Conservation (phyloP, 192 early-diverging fungal species). For the Spinellus fusiger region DNA sequence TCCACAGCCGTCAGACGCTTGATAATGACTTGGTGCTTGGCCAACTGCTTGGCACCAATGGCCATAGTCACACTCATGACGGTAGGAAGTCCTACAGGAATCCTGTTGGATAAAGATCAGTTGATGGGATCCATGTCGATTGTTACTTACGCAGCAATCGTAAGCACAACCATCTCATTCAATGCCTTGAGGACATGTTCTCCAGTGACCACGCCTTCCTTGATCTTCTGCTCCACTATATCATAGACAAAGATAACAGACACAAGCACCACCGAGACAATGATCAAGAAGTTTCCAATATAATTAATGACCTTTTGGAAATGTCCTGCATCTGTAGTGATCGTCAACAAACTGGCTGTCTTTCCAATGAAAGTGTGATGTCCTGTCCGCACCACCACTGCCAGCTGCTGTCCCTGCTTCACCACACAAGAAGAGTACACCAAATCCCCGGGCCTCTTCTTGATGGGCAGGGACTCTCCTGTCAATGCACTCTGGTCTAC, state of each 20-base stretch:
- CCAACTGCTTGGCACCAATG: slow-evolving; percentile 67
- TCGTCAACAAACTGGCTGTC: slow-evolving; percentile 63
- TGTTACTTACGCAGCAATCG: slow-evolving; percentile 55
- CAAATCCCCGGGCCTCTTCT: slow-evolving; percentile 48
- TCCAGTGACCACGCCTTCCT: slow-evolving; percentile 37
- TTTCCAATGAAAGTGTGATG: slow-evolving; percentile 68
- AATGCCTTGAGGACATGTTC: slow-evolving; percentile 51
- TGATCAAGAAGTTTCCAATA: slow-evolving; percentile 74
- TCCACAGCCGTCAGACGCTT: slow-evolving; percentile 78
- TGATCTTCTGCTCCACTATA: slow-evolving; percentile 25
- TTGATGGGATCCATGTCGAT: not conserved
- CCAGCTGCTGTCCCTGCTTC: slow-evolving; percentile 71
- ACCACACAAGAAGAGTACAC: slow-evolving; percentile 67
- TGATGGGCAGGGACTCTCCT: slow-evolving; percentile 66
- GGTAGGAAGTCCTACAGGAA: slow-evolving; percentile 75
- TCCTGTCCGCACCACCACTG: slow-evolving; percentile 66
- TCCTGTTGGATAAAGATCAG: slow-evolving; percentile 25
- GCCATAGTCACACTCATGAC: slow-evolving; percentile 87
- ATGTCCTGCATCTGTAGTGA: slow-evolving; percentile 63
- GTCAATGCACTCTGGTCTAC: slow-evolving; percentile 72
- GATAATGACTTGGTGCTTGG: slow-evolving; percentile 69
- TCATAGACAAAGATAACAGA: slow-evolving; percentile 49
- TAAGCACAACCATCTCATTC: slow-evolving; percentile 58
- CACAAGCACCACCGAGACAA: slow-evolving; percentile 47
- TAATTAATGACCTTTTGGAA: slow-evolving; percentile 74